Percentiles rank a stretch among this genome's conserved stretches.
Evolutionary conservation across 495 filamentous ascomycete genomes (phyloP).

Genomic region (Trichoderma orchidacearum): DNA sequence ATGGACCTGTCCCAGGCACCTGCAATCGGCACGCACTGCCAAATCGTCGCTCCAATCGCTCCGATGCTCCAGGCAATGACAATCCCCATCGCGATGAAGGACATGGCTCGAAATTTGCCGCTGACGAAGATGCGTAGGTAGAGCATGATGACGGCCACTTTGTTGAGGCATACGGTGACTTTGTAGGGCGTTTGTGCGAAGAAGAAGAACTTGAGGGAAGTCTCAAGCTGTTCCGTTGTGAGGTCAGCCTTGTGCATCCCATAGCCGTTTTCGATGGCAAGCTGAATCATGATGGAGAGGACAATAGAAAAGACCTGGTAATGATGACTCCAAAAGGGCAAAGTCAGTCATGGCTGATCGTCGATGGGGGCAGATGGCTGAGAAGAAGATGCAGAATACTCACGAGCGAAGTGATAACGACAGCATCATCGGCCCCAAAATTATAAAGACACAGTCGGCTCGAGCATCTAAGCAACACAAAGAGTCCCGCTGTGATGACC

Average conservation of each 20-base stretch:
- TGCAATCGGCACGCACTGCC: constrained; percentile 16
- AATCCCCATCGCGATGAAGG: constrained; percentile 10
- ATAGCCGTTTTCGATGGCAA: constrained; percentile 4
- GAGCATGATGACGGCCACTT: constrained; percentile 16
- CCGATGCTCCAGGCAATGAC: constrained; percentile 13
- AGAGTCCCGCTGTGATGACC: background rate
- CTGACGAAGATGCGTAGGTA: constrained; percentile 18
- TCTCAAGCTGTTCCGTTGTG: background rate
- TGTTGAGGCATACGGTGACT: constrained; percentile 16
- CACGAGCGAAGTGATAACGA: background rate
- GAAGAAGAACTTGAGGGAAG: constrained; percentile 10
- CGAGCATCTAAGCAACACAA: background rate
- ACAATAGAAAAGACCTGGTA: background rate
- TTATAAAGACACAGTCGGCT: background rate
- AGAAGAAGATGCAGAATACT: background rate
- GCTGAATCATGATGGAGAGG: background rate
- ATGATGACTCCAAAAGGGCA: background rate
- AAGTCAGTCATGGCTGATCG: background rate
- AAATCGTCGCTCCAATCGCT: constrained; percentile 11
- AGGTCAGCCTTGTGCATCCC: constrained; percentile 3
- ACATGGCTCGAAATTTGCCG: constrained; percentile 8
- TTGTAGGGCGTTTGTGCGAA: constrained; percentile 18
- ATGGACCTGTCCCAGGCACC: constrained; percentile 16
- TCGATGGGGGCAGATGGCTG: background rate
- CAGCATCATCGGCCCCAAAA: background rate